Base-by-base conservation (phyloP, 495 filamentous ascomycete species). In the Astrocystis sublimbata region DNA sequence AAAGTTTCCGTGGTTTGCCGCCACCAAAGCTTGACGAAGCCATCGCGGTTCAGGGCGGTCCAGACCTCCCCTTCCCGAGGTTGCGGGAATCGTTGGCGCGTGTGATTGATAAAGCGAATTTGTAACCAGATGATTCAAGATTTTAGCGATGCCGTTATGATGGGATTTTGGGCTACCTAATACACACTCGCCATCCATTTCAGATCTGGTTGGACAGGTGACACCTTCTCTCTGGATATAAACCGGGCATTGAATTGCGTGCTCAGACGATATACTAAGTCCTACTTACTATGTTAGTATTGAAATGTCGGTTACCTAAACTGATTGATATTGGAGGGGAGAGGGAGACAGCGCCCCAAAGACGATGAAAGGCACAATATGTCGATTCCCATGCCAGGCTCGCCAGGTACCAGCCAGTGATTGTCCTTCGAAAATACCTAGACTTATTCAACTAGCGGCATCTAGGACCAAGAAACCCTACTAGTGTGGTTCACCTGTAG, bases 1-100 rank as follows among this genome's bases (percentile, higher is more conserved):
- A 73, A 84, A 84, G 62, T 85, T 85, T 61, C 78, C 82, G 6
- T 86, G 83, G 83, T 78, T 86, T 72, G 72, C 75, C 71, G 72
- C 75, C 3, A 60, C 72, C 65, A 83, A 79, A 60, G 70, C 64
- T 23, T 67, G 49, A 66, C 28, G 10, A 33, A 46, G 31, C 19
- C 35, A 33, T 21, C 26, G 33, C 26, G 45, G 17, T 47, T 36
- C 19, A 40, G 31, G 51, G 50, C 9, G 23, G n/a, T 42, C 40
- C 30, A 36, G 49, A 8, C 28, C 4, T 24, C 13, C 28, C 23
- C 42, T 15, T 53, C 28, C n/a, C n/a, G n/a, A n/a, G n/a, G 6
- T 40, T 56, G 15, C 7, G 40, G 60, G 21, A n/a, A 30, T 40
- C 46, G 21, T 30, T 41, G 51, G 60, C 60, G 60, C 49, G 40